phyloP scores from a whole-genome alignment of 1,284 basidiomycete species.

The Cryptococcus neoformans region DNA sequence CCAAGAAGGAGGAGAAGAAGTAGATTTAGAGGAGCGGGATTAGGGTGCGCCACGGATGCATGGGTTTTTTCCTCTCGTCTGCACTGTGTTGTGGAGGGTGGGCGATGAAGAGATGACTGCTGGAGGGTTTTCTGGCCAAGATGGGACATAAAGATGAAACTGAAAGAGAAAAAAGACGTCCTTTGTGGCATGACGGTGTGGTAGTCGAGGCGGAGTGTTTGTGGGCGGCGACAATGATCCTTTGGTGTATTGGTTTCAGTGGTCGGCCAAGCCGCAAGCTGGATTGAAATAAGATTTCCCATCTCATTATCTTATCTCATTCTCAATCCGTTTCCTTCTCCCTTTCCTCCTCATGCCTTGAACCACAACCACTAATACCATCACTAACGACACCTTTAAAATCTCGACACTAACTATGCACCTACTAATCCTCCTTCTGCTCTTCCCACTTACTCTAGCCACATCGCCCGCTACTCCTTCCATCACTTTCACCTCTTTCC shows the following conservation, averaged over 20 bases:
- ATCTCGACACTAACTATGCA: neutral
- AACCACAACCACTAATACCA: neutral
- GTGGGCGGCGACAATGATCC: too few relatives aligned
- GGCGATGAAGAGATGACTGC: too few relatives aligned
- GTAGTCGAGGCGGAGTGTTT: too few relatives aligned
- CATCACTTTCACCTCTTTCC: neutral
- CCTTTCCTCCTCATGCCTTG: neutral
- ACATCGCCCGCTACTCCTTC: neutral
- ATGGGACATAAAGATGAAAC: too few relatives aligned
- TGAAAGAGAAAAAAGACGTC: too few relatives aligned
- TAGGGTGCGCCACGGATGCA: neutral
- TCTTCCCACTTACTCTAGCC: neutral
- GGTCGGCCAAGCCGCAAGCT: neutral
- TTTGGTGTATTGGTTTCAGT: too few relatives aligned
- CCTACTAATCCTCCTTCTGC: neutral
- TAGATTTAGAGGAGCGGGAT: constrained; percentile 10
- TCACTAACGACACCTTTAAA: neutral
- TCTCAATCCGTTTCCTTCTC: neutral
- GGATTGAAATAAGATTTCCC: neutral
- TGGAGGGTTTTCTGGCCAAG: too few relatives aligned
- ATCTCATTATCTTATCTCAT: neutral
- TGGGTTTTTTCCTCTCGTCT: too few relatives aligned
- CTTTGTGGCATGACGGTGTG: too few relatives aligned
- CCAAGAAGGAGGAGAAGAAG: constrained; percentile 45
- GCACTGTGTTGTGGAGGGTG: too few relatives aligned